Conservation (phyloP, 164 flowering plant genomes). For the Stephania yunnanensis region DNA sequence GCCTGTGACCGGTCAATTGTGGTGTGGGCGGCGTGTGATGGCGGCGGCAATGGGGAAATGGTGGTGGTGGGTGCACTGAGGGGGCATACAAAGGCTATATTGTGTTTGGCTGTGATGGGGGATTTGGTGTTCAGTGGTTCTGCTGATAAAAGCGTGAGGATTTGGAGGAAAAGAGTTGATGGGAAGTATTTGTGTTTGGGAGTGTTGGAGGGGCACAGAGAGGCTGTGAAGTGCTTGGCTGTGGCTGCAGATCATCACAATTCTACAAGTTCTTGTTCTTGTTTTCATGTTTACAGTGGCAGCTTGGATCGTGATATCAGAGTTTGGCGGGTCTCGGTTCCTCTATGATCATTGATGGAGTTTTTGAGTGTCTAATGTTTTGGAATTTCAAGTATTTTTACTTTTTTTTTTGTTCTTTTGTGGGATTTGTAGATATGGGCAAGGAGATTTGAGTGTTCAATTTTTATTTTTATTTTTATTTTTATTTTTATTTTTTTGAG, state of each 20-base stretch:
- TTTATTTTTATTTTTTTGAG: no score
- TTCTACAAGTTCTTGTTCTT: conserved; percentile 4
- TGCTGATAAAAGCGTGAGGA: conserved; percentile 66
- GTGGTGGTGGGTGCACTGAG: conserved; percentile 49
- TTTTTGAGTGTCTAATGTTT: background rate
- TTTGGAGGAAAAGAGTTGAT: conserved; percentile 55
- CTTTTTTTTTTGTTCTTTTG: background rate
- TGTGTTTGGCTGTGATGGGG: conserved; percentile 53
- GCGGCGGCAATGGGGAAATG: conserved; percentile 26
- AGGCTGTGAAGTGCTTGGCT: conserved; percentile 76
- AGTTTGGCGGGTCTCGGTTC: conserved; percentile 55
- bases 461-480: no score
- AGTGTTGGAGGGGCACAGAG: conserved; percentile 72
- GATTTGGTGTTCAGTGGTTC: conserved; percentile 78
- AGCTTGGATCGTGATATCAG: conserved; percentile 75
- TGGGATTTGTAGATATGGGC: conserved; percentile 7
- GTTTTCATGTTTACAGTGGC: conserved; percentile 58
- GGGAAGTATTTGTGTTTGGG: conserved; percentile 47
- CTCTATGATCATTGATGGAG: conserved; percentile 3
- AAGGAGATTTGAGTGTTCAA: background rate
- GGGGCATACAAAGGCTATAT: conserved; percentile 66
- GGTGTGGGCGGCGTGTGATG: conserved; percentile 54
- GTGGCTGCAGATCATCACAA: conserved; percentile 24
- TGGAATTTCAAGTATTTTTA: background rate
- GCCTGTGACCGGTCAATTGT: conserved; percentile 64